Evolutionary conservation across 2,329 filamentous ascomycete genomes (phyloP).

Genomic region (Fusarium buxicola): DNA sequence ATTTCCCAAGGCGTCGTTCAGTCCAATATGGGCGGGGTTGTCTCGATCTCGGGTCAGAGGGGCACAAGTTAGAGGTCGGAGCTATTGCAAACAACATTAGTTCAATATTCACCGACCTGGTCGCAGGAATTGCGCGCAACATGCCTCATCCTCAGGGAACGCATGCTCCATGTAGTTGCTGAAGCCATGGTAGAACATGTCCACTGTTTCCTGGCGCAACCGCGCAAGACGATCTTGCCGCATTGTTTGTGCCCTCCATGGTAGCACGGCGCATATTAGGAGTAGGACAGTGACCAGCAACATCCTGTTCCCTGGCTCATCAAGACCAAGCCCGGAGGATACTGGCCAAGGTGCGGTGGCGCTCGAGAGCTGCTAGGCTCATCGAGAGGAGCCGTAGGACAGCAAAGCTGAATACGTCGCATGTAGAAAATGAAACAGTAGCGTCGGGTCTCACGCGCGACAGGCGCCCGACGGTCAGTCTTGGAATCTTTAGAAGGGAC

Average conservation of each 20-base stretch:
- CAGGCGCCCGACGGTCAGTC: conserved; percentile 35
- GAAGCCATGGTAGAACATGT: conserved; percentile 97
- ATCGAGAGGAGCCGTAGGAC: conserved; percentile 37
- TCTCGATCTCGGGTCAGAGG: conserved; percentile 86
- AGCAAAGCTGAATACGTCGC: conserved; percentile 10
- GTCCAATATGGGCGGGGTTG: conserved; percentile 82
- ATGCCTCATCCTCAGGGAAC: conserved; percentile 92
- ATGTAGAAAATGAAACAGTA: conserved; percentile 7
- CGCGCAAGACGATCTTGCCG: conserved; percentile 64
- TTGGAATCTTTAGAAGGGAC: conserved; percentile 19
- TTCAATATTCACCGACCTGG: not conserved
- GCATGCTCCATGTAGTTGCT: conserved; percentile 94
- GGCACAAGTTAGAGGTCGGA: conserved; percentile 86
- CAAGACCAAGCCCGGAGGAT: conserved; percentile 25
- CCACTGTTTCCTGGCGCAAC: conserved; percentile 70
- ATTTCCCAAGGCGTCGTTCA: conserved; percentile 97
- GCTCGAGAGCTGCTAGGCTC: conserved; percentile 40
- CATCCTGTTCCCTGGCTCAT: conserved; percentile 47
- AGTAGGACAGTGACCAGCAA: conserved; percentile 40
- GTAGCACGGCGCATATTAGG: conserved; percentile 48
- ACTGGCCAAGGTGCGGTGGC: conserved; percentile 36
- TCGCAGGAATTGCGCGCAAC: conserved; percentile 12
- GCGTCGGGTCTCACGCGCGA: conserved; percentile 30
- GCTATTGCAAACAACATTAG: conserved; percentile 56
- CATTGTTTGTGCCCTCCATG: conserved; percentile 64